Evolutionary conservation across 1,139 yeast species (phyloP).

Genomic region (Petasospora fabianii): DNA sequence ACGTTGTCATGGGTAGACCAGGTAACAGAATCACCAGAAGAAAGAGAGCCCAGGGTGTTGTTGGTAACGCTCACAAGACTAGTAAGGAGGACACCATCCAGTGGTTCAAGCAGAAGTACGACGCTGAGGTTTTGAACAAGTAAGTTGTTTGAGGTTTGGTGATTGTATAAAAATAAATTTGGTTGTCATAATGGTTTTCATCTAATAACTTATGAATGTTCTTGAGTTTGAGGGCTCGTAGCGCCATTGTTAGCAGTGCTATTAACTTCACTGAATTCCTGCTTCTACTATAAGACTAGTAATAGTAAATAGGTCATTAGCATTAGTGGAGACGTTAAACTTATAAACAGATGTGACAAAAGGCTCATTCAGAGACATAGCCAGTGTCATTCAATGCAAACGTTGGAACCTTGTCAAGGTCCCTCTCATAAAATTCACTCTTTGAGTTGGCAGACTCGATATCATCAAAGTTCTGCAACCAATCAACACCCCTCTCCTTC

Average conservation of each 20-base stretch:
- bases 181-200: conserved; percentile 17
- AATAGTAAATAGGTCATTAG: neutral
- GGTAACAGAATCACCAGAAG: conserved; percentile 99
- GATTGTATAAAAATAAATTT: conserved; percentile 19
- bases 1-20: conserved; percentile 99
- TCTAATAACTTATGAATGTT: conserved; percentile 5
- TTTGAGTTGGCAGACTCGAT: conserved; percentile 13
- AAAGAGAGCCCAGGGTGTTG: conserved; percentile 87
- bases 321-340: neutral
- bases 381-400: conserved; percentile 26
- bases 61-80: conserved; percentile 94
- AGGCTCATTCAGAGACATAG: conserved; percentile 24
- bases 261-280: too few relatives aligned
- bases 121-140: conserved; percentile 93
- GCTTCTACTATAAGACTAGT: too few relatives aligned
- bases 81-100: conserved; percentile 89
- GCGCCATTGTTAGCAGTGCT: too few relatives aligned
- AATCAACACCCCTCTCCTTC: conserved; percentile 26
- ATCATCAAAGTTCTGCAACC: conserved; percentile 41
- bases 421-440: conserved; percentile 14
- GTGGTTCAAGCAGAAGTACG: conserved; percentile 99
- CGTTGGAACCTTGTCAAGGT: conserved; percentile 21
- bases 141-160: conserved; percentile 36
- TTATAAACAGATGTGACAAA: neutral
- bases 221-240: too few relatives aligned